These are phyloP conservation scores for Microcos paniculata DNA, from an alignment of 345 rosid genomes.

Conservation along the genomic window DNA sequence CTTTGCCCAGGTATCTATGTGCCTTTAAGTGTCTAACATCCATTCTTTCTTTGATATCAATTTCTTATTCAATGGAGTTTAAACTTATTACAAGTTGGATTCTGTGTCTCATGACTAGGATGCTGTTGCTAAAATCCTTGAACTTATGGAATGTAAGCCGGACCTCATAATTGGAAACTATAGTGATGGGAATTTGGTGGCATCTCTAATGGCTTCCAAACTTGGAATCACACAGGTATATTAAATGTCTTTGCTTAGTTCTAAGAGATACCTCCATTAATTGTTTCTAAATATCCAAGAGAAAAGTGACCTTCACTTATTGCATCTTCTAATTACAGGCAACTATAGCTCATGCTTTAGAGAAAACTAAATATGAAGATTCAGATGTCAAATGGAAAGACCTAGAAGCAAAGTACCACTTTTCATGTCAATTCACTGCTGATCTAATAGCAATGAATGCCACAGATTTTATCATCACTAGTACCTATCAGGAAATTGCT, in stretches of 20 bases:
- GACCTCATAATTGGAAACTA: slow-evolving; percentile 94
- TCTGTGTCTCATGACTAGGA: slow-evolving; percentile 37
- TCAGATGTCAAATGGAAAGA: slow-evolving; percentile 92
- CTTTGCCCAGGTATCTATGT: slow-evolving; percentile 56
- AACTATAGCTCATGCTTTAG: slow-evolving; percentile 92
- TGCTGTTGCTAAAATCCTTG: slow-evolving; percentile 60
- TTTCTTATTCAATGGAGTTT: slow-evolving; percentile 1
- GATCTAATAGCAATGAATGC: slow-evolving; percentile 82
- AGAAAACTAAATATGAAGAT: slow-evolving; percentile 90
- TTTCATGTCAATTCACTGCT: slow-evolving; percentile 93
- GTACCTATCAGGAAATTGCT: slow-evolving; percentile 95
- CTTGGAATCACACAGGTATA: slow-evolving; percentile 77
- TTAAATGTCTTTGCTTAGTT: not conserved
- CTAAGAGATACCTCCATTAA: not conserved
- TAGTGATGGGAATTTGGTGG: slow-evolving; percentile 91
- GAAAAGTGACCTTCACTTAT: slow-evolving; percentile 1
- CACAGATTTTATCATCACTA: slow-evolving; percentile 80
- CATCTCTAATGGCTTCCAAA: slow-evolving; percentile 75
- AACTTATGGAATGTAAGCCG: slow-evolving; percentile 67
- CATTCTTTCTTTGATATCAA: not conserved
- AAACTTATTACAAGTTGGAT: not conserved
- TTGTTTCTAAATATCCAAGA: not conserved
- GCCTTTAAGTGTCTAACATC: not conserved
- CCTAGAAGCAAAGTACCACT: slow-evolving; percentile 79
- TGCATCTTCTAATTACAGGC: slow-evolving; percentile 35